Conservation (phyloP, 345 rosid species). For the Theobroma cacao region DNA sequence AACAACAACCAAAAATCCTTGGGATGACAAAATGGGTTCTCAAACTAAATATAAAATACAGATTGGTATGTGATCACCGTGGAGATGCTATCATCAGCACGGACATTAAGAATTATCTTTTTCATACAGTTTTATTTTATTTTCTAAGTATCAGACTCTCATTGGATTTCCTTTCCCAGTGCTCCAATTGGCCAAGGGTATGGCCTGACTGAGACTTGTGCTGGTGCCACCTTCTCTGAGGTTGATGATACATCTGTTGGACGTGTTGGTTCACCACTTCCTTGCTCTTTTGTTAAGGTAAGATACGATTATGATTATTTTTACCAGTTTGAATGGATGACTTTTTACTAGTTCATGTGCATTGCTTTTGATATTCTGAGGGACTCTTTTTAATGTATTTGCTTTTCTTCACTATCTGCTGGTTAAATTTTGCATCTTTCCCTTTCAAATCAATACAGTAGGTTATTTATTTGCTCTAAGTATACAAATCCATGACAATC, state of each 20-base stretch:
- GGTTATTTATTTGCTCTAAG: not conserved
- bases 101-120: not conserved
- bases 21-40: not conserved
- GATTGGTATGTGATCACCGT: not conserved
- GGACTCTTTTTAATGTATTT: not conserved
- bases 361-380: not conserved
- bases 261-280: constrained; percentile 95
- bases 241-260: constrained; percentile 95
- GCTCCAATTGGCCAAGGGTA: constrained; percentile 99
- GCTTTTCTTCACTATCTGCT: not conserved
- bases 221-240: constrained; percentile 98
- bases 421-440: not conserved
- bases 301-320: constrained; percentile 4
- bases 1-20: not conserved
- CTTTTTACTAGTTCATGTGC: not conserved
- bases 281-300: constrained; percentile 94
- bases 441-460: not conserved
- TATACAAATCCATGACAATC: not conserved
- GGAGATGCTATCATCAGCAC: not conserved
- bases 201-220: constrained; percentile 98
- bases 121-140: not conserved
- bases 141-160: constrained; percentile 8
- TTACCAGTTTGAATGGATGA: constrained; percentile 6
- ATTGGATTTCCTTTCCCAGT: constrained; percentile 38
- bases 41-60: not conserved